A percentile compares a stretch with the other conserved stretches of the same genome.
phyloP scores from a whole-genome alignment of 1,284 basidiomycete genomes.

The Thecaphora frezii region DNA sequence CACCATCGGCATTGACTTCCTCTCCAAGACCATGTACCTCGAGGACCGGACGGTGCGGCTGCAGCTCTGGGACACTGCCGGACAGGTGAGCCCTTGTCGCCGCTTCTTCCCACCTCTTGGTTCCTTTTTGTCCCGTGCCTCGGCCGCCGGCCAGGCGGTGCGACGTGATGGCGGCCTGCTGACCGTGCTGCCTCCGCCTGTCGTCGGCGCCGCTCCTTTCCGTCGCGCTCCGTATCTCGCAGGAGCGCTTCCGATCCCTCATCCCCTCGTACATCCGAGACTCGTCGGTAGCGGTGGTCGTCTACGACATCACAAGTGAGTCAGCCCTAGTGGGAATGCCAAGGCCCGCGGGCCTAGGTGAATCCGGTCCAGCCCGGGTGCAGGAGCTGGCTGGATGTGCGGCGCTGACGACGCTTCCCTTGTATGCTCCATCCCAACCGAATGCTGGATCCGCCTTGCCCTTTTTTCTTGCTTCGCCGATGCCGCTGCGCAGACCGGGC shows the following conservation, averaged over 20 bases:
- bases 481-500: conserved; percentile 68
- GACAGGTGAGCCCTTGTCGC: conserved; percentile 68
- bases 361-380: too few relatives aligned
- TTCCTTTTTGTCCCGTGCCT: too few relatives aligned
- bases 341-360: too few relatives aligned
- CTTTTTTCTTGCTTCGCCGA: background rate
- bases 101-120: too few relatives aligned
- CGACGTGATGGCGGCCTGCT: too few relatives aligned
- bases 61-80: conserved; percentile 94
- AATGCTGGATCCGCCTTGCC: background rate
- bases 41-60: conserved; percentile 96
- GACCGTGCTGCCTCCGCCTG: too few relatives aligned
- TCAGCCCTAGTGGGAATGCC: too few relatives aligned
- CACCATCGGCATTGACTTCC: conserved; percentile 98
- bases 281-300: conserved; percentile 95
- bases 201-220: too few relatives aligned
- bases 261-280: conserved; percentile 99
- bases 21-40: conserved; percentile 99
- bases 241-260: conserved; percentile 96
- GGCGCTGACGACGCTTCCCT: background rate
- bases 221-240: background rate
- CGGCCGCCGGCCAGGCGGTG: too few relatives aligned
- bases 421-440: too few relatives aligned
- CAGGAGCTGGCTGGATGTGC: too few relatives aligned
- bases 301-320: conserved; percentile 97